Base-by-base conservation (phyloP, 495 filamentous ascomycete genomes). In the Parmelia sp. region DNA sequence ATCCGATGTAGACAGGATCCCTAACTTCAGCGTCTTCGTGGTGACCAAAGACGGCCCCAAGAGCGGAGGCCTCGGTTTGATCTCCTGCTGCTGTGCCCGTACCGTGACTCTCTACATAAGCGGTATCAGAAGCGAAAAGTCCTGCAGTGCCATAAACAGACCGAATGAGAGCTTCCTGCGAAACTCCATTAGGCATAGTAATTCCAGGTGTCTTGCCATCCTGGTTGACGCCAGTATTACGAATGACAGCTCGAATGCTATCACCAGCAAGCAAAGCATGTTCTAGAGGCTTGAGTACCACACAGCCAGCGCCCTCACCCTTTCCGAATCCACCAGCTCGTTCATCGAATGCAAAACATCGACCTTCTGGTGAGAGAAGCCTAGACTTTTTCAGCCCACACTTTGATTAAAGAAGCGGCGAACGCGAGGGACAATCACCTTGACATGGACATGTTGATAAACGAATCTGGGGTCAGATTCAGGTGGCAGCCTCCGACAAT, bases 141-240 rank as follows among this genome's bases (percentile, higher is more conserved):
- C 73, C 70, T 6, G 73, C 76, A 55, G 65, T 66, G 14, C 31
- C n/a, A 51, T 79, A 80, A 2, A 78, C 74, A 35, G 77, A 71
- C 1, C 74, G 69, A 14, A 83, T 80, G 0, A 83, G 61, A 17
- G 47, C 58, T 53, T 71, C 69, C 65, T 79, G 78, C 3, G 72
- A 72, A n/a, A 68, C 59, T 14, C 55, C 58, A 57, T 71, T 80
- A 0, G 79, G 79, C 14, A 73, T 68, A 2, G 74, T 76, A 53
- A 80, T 76, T 10, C 76, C 77, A 14, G 62, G 47, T 19, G 78
- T 81, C 19, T 79, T 21, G 3, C 84, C 84, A 72, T 88, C 84
- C 65, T 85, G 72, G 23, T 77, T 77, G 15, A 68, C 63, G 5
- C 66, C 71, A 0, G 69, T 70, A 33, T 45, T 66, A 3, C 63